Conservation (phyloP, 108 stramenopile species). For the Schizochytrium sp. region DNA sequence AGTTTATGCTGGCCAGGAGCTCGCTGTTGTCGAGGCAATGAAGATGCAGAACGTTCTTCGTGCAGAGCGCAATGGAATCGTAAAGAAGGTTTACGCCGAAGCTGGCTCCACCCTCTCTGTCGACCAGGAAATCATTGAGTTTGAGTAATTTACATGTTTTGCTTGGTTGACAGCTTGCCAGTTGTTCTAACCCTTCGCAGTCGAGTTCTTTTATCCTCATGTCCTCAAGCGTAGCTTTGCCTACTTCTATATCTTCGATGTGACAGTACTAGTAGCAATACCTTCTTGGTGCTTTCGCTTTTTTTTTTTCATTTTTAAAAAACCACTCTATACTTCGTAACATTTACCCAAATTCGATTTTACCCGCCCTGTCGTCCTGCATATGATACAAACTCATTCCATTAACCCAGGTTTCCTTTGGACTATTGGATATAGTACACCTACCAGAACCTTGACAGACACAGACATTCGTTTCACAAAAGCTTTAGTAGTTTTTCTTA, state of each 20-base stretch:
- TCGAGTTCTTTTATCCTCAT: too few relatives aligned
- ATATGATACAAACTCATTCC: background rate
- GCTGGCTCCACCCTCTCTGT: slow-evolving; percentile 82
- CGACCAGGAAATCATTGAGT: slow-evolving; percentile 85
- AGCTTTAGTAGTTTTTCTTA: too few relatives aligned
- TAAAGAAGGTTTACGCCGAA: slow-evolving; percentile 76
- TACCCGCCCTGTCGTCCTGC: background rate
- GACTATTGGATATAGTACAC: too few relatives aligned
- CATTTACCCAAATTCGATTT: background rate
- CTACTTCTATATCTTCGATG: too few relatives aligned
- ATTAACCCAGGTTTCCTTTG: too few relatives aligned
- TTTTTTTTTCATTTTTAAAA: too few relatives aligned
- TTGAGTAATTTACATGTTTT: slow-evolving; percentile 64
- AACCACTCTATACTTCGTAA: background rate
- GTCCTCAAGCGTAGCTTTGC: too few relatives aligned
- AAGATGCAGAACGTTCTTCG: slow-evolving; percentile 98
- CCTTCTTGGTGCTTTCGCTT: too few relatives aligned
- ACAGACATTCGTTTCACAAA: too few relatives aligned
- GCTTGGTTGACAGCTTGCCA: background rate
- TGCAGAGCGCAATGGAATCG: slow-evolving; percentile 80
- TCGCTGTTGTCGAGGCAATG: slow-evolving; percentile 97
- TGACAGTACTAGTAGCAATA: too few relatives aligned
- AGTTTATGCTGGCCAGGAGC: slow-evolving; percentile 90
- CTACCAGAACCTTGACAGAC: too few relatives aligned
- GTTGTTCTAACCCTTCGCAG: too few relatives aligned